phyloP scores from a whole-genome alignment of 148 eudicot species.

The Rhododendron mucronatum region DNA sequence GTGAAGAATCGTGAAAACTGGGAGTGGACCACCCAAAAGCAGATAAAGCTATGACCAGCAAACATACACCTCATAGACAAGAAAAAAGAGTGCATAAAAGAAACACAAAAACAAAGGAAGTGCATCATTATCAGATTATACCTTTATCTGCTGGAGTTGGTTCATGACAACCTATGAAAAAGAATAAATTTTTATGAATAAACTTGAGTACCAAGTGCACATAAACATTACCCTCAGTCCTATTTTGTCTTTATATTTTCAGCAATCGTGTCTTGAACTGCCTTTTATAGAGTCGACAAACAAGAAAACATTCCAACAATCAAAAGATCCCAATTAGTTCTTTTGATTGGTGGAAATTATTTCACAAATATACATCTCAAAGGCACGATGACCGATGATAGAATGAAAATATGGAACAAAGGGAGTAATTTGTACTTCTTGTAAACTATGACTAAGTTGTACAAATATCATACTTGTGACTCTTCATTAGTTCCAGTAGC shows the following conservation, averaged over 20 bases:
- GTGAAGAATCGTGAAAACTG: no score
- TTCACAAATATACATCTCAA: neutral
- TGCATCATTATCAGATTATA: constrained; percentile 19
- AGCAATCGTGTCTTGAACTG: neutral
- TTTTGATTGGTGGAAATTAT: neutral
- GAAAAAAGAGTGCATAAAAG: neutral
- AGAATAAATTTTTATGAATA: constrained; percentile 3
- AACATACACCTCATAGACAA: neutral
- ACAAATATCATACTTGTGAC: constrained; percentile 49
- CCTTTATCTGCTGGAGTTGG: constrained; percentile 77
- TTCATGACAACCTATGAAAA: constrained; percentile 56
- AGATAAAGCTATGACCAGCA: neutral
- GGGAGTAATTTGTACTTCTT: neutral
- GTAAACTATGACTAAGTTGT: neutral
- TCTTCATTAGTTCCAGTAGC: constrained; percentile 80
- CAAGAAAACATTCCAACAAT: neutral
- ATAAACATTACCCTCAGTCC: neutral
- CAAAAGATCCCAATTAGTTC: neutral
- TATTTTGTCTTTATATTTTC: neutral
- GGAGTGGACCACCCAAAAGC: neutral
- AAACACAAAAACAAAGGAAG: neutral
- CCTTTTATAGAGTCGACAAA: neutral
- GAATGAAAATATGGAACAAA: neutral
- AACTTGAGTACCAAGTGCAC: neutral
- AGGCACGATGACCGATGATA: neutral